Base-by-base conservation (phyloP, 2,329 filamentous ascomycete species). In the Alternaria metachromatica region DNA sequence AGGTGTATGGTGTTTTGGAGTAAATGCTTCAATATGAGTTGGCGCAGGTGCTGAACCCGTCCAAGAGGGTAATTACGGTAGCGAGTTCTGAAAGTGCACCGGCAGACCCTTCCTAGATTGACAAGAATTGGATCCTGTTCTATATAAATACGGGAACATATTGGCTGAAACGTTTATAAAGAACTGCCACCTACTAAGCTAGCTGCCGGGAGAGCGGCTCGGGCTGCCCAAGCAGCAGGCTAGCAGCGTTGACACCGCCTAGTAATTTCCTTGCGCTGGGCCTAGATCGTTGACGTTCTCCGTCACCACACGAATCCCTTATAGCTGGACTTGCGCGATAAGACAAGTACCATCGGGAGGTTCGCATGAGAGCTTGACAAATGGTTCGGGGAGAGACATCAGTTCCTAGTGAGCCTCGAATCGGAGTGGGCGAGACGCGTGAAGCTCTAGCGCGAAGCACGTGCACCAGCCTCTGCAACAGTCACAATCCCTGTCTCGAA, bases 401-500 rank as follows among this genome's bases (percentile, higher is more conserved):
- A 25, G 26, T 15, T 37, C 28, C 49, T 18, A 4, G 20, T 33
- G 30, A 10, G 20, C 21, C 20, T 41, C 30, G 30, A 37, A 13
- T 51, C 18, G 48, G 28, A 18, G 9, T 6, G 33, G 10, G 30
- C 50, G 20, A 54, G 25, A 50, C 60, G 55, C 50, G 44, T 43
- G 41, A 53, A 23, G 26, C 30, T 7, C 41, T 66, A 64, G 64
- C 64, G 63, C 50, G 9, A 46, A 28, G 37, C 54, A 58, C 53
- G 25, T 49, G 48, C 51, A 15, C 58, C 51, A 57, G 21, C 28
- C 12, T 62, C 20, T 48, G 55, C 49, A 49, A 53, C 62, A 25
- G 53, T 30, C 20, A 45, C 51, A 63, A 65, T 65, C 63, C 63
- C 63, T 65, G 63, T 55, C 55, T 54, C 53, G 21, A 60, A 44